Percentiles rank a stretch among this genome's conserved stretches.
Evolutionary conservation across 805 yeast genomes (phyloP).

Genomic region (Cyberlindnera suaveolens): DNA sequence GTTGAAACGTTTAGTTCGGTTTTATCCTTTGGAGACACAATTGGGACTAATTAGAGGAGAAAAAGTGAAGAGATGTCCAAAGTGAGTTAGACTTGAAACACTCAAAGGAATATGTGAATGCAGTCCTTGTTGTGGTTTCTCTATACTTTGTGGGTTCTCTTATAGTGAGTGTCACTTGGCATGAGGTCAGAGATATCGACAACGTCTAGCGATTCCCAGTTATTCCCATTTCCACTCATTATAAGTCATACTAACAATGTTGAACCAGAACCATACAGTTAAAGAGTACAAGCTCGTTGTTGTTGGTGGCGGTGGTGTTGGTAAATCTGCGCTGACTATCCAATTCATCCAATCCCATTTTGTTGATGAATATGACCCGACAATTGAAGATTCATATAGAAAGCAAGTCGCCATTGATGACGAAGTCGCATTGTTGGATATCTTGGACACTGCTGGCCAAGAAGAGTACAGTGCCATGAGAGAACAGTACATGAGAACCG

Average conservation of each 20-base stretch:
- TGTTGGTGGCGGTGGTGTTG: conserved; percentile 99
- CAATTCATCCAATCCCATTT: conserved; percentile 92
- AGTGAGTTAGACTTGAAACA: background rate
- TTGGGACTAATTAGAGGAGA: background rate
- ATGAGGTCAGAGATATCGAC: too few species aligned
- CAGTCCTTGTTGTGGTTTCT: too few species aligned
- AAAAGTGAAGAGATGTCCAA: background rate
- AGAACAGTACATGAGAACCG: conserved; percentile 94
- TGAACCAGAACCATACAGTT: conserved; percentile 27
- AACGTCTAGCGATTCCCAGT: too few species aligned
- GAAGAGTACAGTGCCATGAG: conserved; percentile 93
- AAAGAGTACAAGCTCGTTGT: conserved; percentile 90
- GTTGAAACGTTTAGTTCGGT: too few species aligned
- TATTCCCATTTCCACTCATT: too few species aligned
- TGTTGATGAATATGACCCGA: conserved; percentile 97
- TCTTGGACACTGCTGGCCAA: conserved; percentile 97
- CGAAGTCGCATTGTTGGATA: conserved; percentile 73
- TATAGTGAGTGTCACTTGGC: too few species aligned
- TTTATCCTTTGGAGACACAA: too few species aligned
- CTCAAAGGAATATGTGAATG: background rate
- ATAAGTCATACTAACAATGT: background rate
- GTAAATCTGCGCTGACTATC: conserved; percentile 93
- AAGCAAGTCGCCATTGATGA: conserved; percentile 83
- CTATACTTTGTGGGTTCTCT: too few species aligned
- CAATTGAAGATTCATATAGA: conserved; percentile 88